Conservation (phyloP, 306 rosid genomes). For the Dryas drummondii region DNA sequence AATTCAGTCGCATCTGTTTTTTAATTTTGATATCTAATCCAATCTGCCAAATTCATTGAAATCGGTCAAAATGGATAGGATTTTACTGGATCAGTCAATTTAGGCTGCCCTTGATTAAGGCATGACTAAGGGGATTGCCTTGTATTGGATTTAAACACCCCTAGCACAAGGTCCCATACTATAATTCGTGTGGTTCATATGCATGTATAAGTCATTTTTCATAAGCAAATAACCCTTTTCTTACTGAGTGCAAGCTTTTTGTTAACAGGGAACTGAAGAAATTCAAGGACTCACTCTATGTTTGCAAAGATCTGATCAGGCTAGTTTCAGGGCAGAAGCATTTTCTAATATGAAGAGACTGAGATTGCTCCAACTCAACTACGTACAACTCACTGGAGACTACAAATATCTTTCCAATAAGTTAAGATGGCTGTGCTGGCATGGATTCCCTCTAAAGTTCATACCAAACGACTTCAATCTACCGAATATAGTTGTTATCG, state of each 20-base stretch:
- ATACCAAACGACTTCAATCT: constrained; percentile 17
- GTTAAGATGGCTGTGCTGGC: constrained; percentile 13
- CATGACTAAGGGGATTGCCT: no score
- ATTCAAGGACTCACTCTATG: constrained; percentile 23
- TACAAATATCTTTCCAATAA: constrained; percentile 31
- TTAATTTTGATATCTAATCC: not conserved
- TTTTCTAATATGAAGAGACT: constrained; percentile 39
- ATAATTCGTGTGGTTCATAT: no score
- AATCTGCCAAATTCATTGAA: not conserved
- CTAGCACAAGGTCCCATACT: not conserved
- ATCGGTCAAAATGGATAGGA: not conserved
- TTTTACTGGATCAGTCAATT: not conserved
- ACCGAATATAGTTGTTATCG: constrained; percentile 29
- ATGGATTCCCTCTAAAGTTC: not conserved
- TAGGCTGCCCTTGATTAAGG: no score
- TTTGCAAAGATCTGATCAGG: not conserved
- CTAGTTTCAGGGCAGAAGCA: constrained; percentile 10
- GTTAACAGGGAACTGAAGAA: constrained; percentile 16
- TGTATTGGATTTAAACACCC: not conserved
- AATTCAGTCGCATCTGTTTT: not conserved
- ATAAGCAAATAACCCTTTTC: no score
- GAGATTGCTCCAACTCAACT: constrained; percentile 39
- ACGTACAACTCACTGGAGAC: constrained; percentile 23
- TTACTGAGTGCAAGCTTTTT: no score
- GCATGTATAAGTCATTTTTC: no score